Conservation (phyloP, 192 early-diverging fungal species). For the Coemansia sp. region DNA sequence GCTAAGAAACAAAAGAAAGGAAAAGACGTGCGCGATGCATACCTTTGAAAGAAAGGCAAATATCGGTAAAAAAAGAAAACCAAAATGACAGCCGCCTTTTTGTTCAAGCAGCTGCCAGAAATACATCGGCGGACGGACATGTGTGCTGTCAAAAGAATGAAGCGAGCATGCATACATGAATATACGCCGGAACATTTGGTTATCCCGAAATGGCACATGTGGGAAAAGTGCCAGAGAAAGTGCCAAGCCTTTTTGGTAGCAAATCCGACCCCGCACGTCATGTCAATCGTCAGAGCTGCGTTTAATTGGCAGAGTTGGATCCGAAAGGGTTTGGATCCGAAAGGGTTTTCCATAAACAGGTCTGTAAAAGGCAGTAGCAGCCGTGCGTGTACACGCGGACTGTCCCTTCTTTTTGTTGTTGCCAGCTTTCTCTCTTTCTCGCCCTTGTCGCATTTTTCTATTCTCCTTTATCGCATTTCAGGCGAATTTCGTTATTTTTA, state of each 20-base stretch:
- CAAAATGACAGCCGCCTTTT: neutral
- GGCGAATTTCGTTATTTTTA: neutral
- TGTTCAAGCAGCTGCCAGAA: neutral
- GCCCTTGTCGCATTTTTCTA: neutral
- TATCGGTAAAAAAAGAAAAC: neutral
- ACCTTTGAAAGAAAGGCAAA: neutral
- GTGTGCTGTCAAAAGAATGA: neutral
- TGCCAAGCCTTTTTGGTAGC: no score
- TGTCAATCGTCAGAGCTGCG: no score
- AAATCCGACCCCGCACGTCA: no score
- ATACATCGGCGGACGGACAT: neutral
- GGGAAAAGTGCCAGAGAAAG: no score
- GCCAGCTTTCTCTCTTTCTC: neutral
- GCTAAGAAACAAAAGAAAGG: neutral
- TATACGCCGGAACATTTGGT: no score
- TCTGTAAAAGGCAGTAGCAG: no score
- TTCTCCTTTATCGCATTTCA: neutral
- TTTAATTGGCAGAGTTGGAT: no score
- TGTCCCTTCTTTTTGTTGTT: neutral
- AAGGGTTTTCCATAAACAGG: no score
- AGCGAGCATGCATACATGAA: neutral
- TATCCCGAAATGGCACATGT: no score
- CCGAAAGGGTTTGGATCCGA: no score
- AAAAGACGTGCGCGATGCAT: neutral
- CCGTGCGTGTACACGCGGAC: no score